Base-by-base conservation (phyloP, 208 protist genomes). In the Trypanosoma congolense region DNA sequence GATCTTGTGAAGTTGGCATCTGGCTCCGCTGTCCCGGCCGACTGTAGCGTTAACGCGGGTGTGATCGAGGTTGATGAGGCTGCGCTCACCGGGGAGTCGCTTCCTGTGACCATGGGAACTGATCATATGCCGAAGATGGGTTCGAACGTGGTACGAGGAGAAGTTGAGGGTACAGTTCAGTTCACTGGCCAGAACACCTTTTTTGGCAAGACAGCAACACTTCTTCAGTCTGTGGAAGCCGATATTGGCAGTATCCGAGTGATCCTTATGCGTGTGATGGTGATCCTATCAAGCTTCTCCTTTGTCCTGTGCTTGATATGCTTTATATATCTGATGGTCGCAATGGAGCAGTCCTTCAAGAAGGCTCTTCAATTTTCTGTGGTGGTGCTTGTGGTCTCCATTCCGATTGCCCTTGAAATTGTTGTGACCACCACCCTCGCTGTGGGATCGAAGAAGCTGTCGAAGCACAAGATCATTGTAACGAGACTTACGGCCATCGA, bases 1-100 rank as follows among this genome's bases (percentile, higher is more conserved):
- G 96, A 98, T 65, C 57, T 98, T 4, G 81, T 97, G 25, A 88
- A 90, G 44, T 70, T 98, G 14, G 80, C 77, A 4, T 46, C 89
- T 42, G 96, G 96, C 54, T 94, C 89, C 19, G 86, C 87, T 4
- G 87, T 97, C 31, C 91, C 95, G 3, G 95, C 95, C 1, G 96
- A 98, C 69, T 91, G 82, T 69, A 92, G 66, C 19, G 86, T 92
- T 48, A 91, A 87, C 58, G 80, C 83, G 61, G 85, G 78, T 31
- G 54, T 63, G 2, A 80, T 97, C n/a, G 92, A 96, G 29, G 81
- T 97, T 55, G 95, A 98, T 58, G 92, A 98, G 75, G 75, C 91
- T 2, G 82, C 92, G 12, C 70, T 98, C 29, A 98, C 96, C 4
- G 96, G 96, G 25, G 96, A 98, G 75, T 98, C 95, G 2, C 77